Conservation (phyloP, 1,139 yeast genomes). For the Wickerhamiella pararugosa region DNA sequence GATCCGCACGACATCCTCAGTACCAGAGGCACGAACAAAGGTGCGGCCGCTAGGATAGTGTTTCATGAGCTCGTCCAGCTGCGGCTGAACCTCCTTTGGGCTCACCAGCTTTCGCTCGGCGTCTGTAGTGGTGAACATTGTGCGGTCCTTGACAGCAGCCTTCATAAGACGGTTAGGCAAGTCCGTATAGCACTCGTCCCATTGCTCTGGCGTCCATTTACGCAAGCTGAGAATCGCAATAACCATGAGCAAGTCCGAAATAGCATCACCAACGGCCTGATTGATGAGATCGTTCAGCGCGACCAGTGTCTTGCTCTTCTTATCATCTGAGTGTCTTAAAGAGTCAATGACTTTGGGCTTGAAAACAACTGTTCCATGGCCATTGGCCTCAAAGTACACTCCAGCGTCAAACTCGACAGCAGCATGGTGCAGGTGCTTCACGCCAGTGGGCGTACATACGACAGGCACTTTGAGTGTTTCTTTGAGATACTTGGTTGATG, state of each 20-base stretch:
- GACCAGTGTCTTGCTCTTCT: conserved; percentile 36
- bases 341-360: conserved; percentile 39
- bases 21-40: conserved; percentile 94
- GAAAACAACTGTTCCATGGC: conserved; percentile 95
- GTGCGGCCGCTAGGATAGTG: conserved; percentile 56
- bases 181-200: conserved; percentile 71
- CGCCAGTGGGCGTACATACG: conserved; percentile 88
- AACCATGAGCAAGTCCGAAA: conserved; percentile 72
- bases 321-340: conserved; percentile 25
- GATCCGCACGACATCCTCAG: conserved; percentile 93
- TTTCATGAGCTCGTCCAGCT: conserved; percentile 52
- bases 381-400: conserved; percentile 93
- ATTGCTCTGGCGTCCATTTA: conserved; percentile 42
- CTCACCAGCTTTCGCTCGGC: conserved; percentile 72
- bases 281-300: conserved; percentile 60
- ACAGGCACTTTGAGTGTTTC: conserved; percentile 59
- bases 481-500: conserved; percentile 60
- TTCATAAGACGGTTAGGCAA: conserved; percentile 75
- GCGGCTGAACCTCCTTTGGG: conserved; percentile 63
- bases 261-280: conserved; percentile 96
- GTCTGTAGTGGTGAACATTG: conserved; percentile 65
- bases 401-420: conserved; percentile 80
- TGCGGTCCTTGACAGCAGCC: conserved; percentile 71
- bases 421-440: conserved; percentile 83
- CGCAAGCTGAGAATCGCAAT: conserved; percentile 48